Evolutionary conservation across 176 grass and related monocot species (phyloP), one percentile per base, ranked within the genome.

Genomic region (Paspalum vaginatum): DNA sequence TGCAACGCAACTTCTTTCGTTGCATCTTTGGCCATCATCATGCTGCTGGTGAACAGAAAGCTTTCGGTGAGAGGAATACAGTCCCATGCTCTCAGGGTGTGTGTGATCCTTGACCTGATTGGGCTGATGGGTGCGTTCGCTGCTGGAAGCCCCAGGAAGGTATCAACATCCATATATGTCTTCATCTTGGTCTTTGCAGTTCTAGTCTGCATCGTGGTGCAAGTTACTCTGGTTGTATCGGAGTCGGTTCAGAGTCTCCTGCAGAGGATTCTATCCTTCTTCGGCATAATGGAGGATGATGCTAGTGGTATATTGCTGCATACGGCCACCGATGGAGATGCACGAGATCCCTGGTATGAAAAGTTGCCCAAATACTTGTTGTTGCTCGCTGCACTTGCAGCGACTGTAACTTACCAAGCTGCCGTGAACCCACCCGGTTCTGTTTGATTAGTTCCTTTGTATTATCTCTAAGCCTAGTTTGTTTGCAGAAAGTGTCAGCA

Each of bases 41-140:
- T 81, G 77, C 61, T 91, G 65, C 61, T 91, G 55, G 77, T 87
- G 80, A 91, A 84, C 72, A 52, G 81, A 56, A 91, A 84, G 61
- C 71, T 91, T 40, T 91, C 75, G 27, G 18, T 54, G 0, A 62
- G 48, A 47, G 81, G 81, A 24, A 75, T 70, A 39, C 84, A 74
- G 15, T 79, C 76, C 17, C 1, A 79, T 26, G 58, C 70, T 1
- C 75, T 91, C 45, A 70, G 51, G 22, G 71, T 84, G 26, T 77
- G 74, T 45, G 64, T 87, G 61, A 44, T 80, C 2, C 74, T 87
- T n/a, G 84, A 46, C 45, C 81, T 91, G 12, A 3, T 79, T 15
- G 85, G 80, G 12, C 74, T 91, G 46, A 75, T 83, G 88, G 88
- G 78, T 21, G 85, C 85, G n/a, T 91, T 76, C 40, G 76, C 84